phyloP scores from a whole-genome alignment of 805 yeast genomes.

The Metschnikowia borealis region DNA sequence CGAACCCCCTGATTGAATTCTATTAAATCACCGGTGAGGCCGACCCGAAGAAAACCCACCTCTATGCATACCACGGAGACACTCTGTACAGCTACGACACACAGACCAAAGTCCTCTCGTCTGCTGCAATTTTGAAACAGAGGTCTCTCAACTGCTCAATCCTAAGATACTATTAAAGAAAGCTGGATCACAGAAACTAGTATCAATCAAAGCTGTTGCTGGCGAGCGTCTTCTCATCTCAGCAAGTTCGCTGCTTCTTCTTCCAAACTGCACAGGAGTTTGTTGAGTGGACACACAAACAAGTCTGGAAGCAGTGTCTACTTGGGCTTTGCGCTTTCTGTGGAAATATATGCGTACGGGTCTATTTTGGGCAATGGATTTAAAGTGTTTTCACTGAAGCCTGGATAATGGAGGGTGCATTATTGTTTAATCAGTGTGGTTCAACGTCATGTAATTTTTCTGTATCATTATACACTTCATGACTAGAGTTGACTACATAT shows the following conservation, averaged over 20 bases:
- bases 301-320: slow-evolving; percentile 24
- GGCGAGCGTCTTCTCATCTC: slow-evolving; percentile 45
- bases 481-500: too few species aligned
- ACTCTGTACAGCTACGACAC: slow-evolving; percentile 23
- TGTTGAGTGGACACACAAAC: slow-evolving; percentile 29
- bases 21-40: slow-evolving; percentile 14
- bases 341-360: too few species aligned
- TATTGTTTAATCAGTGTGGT: too few species aligned
- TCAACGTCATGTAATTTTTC: too few species aligned
- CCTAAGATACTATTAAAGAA: slow-evolving; percentile 17
- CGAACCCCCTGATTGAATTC: too few species aligned
- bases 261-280: slow-evolving; percentile 43
- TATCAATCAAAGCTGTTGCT: slow-evolving; percentile 38
- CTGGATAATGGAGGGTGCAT: too few species aligned
- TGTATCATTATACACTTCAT: too few species aligned
- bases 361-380: too few species aligned
- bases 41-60: slow-evolving; percentile 2
- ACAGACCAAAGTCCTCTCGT: slow-evolving; percentile 15
- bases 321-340: slow-evolving; percentile 22
- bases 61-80: slow-evolving; percentile 25
- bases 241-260: slow-evolving; percentile 34
- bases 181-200: slow-evolving; percentile 5
- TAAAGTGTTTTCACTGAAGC: too few species aligned
- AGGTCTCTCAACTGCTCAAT: slow-evolving; percentile 17
- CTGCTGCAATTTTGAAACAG: slow-evolving; percentile 22